Conservation (phyloP, 495 filamentous ascomycete genomes). For the Aspergillus baeticus region DNA sequence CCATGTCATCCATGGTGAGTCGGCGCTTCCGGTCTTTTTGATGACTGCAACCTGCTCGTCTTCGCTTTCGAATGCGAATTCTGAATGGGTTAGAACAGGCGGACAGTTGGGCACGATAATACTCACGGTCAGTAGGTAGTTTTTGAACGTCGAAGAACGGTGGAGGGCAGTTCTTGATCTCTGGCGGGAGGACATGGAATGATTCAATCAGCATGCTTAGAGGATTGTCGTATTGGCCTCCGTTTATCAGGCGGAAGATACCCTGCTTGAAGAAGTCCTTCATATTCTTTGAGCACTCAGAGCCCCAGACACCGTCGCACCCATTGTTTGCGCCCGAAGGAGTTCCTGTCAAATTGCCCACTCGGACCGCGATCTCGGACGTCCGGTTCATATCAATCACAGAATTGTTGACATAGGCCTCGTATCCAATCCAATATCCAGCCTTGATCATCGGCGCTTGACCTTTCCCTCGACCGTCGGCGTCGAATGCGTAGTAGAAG, state of each 20-base stretch:
- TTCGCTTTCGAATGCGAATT: slow-evolving; percentile 35
- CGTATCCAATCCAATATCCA: slow-evolving; percentile 42
- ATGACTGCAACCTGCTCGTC: slow-evolving; percentile 28
- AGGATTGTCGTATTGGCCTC: slow-evolving; percentile 32
- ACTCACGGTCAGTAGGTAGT: slow-evolving; percentile 40
- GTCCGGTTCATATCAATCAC: slow-evolving; percentile 39
- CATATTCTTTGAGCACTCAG: slow-evolving; percentile 34
- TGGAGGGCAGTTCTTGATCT: slow-evolving; percentile 29
- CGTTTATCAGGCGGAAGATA: slow-evolving; percentile 30
- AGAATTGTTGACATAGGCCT: slow-evolving; percentile 30
- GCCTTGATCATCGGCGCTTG: slow-evolving; percentile 41
- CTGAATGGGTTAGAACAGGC: slow-evolving; percentile 15
- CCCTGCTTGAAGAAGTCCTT: slow-evolving; percentile 26
- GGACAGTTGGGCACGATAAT: not conserved
- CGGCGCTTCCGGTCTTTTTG: slow-evolving; percentile 29
- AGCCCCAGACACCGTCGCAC: slow-evolving; percentile 44
- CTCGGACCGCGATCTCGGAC: slow-evolving; percentile 39
- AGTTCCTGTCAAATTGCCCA: slow-evolving; percentile 41
- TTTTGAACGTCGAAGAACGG: slow-evolving; percentile 36
- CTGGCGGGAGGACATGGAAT: slow-evolving; percentile 25
- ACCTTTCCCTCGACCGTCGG: slow-evolving; percentile 31
- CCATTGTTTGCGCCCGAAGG: slow-evolving; percentile 38
- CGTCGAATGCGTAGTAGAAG: slow-evolving; percentile 43
- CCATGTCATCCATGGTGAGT: slow-evolving; percentile 41
- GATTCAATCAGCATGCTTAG: slow-evolving; percentile 31